Evolutionary conservation across 2,329 filamentous ascomycete species (phyloP), one percentile per base, ranked within the genome.

Genomic region (Hymenoscyphus occultus): DNA sequence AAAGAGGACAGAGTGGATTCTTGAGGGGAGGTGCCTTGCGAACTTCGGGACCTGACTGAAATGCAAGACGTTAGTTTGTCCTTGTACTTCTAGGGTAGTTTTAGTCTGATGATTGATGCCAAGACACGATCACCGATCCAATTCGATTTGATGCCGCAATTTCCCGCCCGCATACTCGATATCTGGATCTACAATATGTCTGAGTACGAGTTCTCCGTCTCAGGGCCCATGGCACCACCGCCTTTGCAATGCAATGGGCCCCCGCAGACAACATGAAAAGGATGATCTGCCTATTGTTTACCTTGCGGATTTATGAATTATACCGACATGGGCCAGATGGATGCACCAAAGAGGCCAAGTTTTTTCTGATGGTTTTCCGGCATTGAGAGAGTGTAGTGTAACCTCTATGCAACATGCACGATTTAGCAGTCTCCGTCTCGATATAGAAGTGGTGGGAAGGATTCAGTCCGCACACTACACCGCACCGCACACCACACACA

Each of bases 141-240:
- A 12, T 54, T 22, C 48, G 48, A 54, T 54, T 51, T 22, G 48
- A 54, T 54, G 48, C 48, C 48, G 48, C 48, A 54, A 19, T 54
- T 54, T 54, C 48, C 48, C 19, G 19, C 35, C 35, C 35, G 35
- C 35, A 35, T 54, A 28, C n/a, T 54, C 19, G 48, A 51, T 51
- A 51, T 51, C 45, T 51, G 45, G n/a, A 51, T 10, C 45, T 28
- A 35, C 35, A 35, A 35, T 35, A 35, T 35, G 7, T 19, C 42
- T 12, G 28, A 28, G 45, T 51, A 51, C 42, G 42, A 45, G 42
- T 16, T n/a, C 48, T 6, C 16, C 42, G 2, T n/a, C 42, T 6
- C 5, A 16, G 13, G 14, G 40, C 13, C 5, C 5, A 5, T n/a
- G 16, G 14, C 2, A 45, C 40, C 40, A 22, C 45, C 10, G n/a